Conservation (phyloP, 2,329 filamentous ascomycete species). For the Colletotrichum sp. region DNA sequence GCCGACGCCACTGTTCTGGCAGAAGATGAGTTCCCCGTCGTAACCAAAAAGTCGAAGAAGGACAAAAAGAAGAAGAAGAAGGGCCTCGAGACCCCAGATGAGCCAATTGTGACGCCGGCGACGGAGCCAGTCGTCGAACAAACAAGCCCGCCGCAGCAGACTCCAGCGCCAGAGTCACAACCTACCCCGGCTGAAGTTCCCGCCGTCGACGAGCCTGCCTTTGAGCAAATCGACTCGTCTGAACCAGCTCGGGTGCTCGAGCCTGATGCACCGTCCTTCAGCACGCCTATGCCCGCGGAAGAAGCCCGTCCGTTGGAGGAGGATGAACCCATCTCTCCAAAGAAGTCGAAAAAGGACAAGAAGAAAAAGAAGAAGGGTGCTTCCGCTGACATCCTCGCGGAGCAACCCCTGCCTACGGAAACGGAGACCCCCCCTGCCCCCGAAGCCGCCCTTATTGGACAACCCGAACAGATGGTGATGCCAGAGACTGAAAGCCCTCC, state of each 20-base stretch:
- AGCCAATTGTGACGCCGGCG: not conserved
- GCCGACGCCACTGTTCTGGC: conserved; percentile 19
- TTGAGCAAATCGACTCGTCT: not conserved
- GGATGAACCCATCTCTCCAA: conserved; percentile 3
- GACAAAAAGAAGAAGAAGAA: conserved; percentile 24
- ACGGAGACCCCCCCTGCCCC: not conserved
- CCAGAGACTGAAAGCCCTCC: not conserved
- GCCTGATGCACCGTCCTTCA: not conserved
- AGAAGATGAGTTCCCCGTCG: conserved; percentile 24
- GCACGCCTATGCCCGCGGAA: not conserved
- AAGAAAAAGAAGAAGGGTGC: not conserved
- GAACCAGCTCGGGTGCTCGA: not conserved
- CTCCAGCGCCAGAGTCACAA: not conserved
- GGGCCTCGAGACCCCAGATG: conserved; percentile 21
- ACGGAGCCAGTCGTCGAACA: not conserved
- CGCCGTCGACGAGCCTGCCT: not conserved
- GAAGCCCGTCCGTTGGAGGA: not conserved
- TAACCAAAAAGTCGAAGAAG: conserved; percentile 30
- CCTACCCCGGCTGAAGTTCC: not conserved
- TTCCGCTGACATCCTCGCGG: not conserved
- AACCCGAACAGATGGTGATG: not conserved
- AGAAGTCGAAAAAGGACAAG: conserved; percentile 29
- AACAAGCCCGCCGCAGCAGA: not conserved
- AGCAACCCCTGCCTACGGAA: not conserved
- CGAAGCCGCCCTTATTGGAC: not conserved